Percentiles rank a stretch among this genome's conserved stretches.
phyloP scores from a whole-genome alignment of 345 rosid genomes.

The Populus tremula region DNA sequence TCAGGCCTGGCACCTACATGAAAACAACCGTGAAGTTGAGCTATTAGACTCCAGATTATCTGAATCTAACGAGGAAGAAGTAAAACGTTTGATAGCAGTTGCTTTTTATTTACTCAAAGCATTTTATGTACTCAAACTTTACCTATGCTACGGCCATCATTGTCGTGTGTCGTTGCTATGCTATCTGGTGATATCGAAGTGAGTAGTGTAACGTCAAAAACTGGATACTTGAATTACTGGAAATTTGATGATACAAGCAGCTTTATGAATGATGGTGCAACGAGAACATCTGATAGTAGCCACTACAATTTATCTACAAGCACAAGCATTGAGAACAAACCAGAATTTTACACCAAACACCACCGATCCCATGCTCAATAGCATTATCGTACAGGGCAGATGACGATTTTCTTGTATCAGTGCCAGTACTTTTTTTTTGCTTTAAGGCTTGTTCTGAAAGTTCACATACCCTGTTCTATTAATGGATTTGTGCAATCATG shows the following conservation, averaged over 20 bases:
- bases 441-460: background rate
- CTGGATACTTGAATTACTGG: conserved; percentile 61
- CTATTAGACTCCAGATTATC: conserved; percentile 40
- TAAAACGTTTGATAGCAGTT: conserved; percentile 44
- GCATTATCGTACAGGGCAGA: conserved; percentile 24
- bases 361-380: conserved; percentile 13
- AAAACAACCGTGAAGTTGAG: conserved; percentile 37
- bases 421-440: background rate
- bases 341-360: background rate
- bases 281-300: conserved; percentile 13
- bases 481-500: background rate
- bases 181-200: conserved; percentile 68
- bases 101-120: conserved; percentile 27
- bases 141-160: conserved; percentile 49
- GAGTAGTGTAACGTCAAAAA: conserved; percentile 31
- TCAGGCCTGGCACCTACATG: conserved; percentile 62
- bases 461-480: background rate
- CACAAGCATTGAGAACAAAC: conserved; percentile 1
- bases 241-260: conserved; percentile 41
- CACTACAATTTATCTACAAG: conserved; percentile 16
- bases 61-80: conserved; percentile 43
- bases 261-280: conserved; percentile 27
- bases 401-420: background rate
- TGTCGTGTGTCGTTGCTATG: conserved; percentile 71
- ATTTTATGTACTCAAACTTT: conserved; percentile 55